phyloP scores from a whole-genome alignment of 768 basidiomycete genomes.

The Strobilomyces echinocephalus region DNA sequence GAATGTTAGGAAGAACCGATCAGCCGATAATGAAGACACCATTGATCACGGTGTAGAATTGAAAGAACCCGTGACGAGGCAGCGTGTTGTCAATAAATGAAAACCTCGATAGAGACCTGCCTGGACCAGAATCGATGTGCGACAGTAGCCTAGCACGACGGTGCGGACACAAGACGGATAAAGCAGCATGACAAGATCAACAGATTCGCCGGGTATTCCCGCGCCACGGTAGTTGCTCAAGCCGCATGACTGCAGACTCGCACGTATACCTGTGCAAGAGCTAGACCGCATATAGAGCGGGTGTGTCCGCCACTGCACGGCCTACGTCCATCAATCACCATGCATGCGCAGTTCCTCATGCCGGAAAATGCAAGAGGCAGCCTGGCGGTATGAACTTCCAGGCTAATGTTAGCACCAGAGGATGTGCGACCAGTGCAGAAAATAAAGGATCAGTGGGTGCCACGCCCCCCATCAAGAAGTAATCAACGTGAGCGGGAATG shows the following conservation, averaged over 20 bases:
- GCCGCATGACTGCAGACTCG: slow-evolving; percentile 15
- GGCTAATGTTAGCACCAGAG: slow-evolving; percentile 9
- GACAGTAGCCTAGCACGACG: slow-evolving; percentile 13
- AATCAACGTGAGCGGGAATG: slow-evolving; percentile 7
- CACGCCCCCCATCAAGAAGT: slow-evolving; percentile 14
- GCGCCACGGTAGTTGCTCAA: slow-evolving; percentile 15
- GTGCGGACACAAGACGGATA: slow-evolving; percentile 20
- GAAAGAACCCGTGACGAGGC: slow-evolving; percentile 8
- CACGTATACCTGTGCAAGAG: slow-evolving; percentile 12
- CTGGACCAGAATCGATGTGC: slow-evolving; percentile 9
- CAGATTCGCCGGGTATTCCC: slow-evolving; percentile 20
- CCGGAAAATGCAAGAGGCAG: slow-evolving; percentile 23
- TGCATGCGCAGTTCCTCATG: slow-evolving; percentile 22
- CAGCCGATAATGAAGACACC: slow-evolving; percentile 10
- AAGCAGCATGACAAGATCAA: slow-evolving; percentile 15
- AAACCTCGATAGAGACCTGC: slow-evolving; percentile 3
- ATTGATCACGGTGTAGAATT: slow-evolving; percentile 1
- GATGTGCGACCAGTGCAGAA: slow-evolving; percentile 3
- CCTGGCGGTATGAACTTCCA: slow-evolving; percentile 14
- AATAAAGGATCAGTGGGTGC: slow-evolving; percentile 5
- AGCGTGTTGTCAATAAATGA: slow-evolving; percentile 12
- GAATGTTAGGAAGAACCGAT: slow-evolving; percentile 4
- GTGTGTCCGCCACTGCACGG: slow-evolving; percentile 21
- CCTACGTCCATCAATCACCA: slow-evolving; percentile 29
- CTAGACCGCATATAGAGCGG: slow-evolving; percentile 15